Evolutionary conservation across 2,329 filamentous ascomycete genomes (phyloP), one percentile per base, ranked within the genome.

Genomic region (Diaporthe citriasiana): DNA sequence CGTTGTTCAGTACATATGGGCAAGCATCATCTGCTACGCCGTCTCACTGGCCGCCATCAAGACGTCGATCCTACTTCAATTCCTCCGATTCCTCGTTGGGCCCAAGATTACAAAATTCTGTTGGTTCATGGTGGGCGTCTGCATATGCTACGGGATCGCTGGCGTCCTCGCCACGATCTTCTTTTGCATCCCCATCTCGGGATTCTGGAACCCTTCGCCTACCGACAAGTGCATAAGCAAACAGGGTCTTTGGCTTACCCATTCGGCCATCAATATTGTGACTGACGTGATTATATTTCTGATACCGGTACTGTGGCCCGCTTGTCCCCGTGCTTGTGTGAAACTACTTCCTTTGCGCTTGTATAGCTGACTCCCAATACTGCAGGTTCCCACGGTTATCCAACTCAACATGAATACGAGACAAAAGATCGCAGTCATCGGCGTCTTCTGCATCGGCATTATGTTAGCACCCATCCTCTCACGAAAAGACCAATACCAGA

Each of bases 21-120:
- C 63, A 51, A 66, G 63, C 63, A 66, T 66, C 22, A 7, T 66
- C 7, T 66, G 63, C 25, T 66, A 66, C 33, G 63, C 63, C 63
- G 9, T 51, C 3, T 51, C 63, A 6, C 45, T 66, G 6, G 45
- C 63, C 30, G 63, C 63, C 1, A 51, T 66, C 12, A 66, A 66
- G 33, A 51, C 45, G 0, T 66, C 63, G 7, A 66, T 66, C 33
- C 33, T 66, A 3, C 45, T 66, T 1, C 63, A 66, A 27, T 66
- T 66, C 63, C 63, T 66, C 45, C 63, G 63, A 7, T 66, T 66
- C 22, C 63, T 66, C 8, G 45, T 66, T 10, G 63, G 63, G 0
- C 4, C 13, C 33, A 66, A 13, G 13, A 22, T 66, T 4, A 66
- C 45, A 8, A 38, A 3, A n/a, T 25, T 66, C 63, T 66, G 63